Percentiles rank a stretch among this genome's conserved stretches.
Conservation (phyloP, 768 basidiomycete genomes). For the Termitomyces eurrhizus region DNA sequence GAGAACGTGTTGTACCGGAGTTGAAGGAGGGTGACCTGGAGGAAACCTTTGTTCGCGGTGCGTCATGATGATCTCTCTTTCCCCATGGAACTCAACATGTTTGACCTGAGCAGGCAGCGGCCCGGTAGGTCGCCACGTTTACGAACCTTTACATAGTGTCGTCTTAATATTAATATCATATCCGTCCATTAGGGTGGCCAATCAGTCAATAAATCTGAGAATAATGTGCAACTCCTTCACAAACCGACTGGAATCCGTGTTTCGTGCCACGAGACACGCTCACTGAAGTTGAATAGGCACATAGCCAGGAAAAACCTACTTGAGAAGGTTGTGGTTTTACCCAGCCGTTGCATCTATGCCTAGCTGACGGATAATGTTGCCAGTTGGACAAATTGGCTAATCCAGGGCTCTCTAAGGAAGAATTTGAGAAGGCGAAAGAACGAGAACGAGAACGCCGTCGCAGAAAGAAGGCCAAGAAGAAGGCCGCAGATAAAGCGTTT, state of each 20-base stretch:
- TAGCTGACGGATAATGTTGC: conserved; percentile 18
- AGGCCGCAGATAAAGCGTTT: conserved; percentile 32
- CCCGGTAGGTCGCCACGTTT: conserved; percentile 44
- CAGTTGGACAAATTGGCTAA: conserved; percentile 72
- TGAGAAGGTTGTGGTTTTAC: conserved; percentile 54
- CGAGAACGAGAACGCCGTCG: conserved; percentile 71
- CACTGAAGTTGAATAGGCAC: conserved; percentile 73
- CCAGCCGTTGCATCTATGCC: conserved; percentile 6
- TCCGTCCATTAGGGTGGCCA: conserved; percentile 69
- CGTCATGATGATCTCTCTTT: conserved; percentile 10
- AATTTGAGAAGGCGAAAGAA: conserved; percentile 66
- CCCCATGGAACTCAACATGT: background rate
- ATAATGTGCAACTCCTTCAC: conserved; percentile 88
- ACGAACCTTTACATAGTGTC: conserved; percentile 13
- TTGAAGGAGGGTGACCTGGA: conserved; percentile 79
- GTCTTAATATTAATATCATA: conserved; percentile 23
- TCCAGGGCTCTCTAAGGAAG: conserved; percentile 72
- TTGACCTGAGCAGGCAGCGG: conserved; percentile 60
- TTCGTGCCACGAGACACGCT: conserved; percentile 85
- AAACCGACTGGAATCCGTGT: conserved; percentile 87
- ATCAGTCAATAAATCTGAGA: conserved; percentile 92
- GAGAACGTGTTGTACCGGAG: conserved; percentile 58
- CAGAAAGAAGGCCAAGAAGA: conserved; percentile 78
- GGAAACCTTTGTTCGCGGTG: conserved; percentile 85
- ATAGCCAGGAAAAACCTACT: conserved; percentile 68